A percentile compares a stretch with the other conserved stretches of the same genome.
phyloP scores from a whole-genome alignment of 441 rosid genomes.

The Sinapis alba region DNA sequence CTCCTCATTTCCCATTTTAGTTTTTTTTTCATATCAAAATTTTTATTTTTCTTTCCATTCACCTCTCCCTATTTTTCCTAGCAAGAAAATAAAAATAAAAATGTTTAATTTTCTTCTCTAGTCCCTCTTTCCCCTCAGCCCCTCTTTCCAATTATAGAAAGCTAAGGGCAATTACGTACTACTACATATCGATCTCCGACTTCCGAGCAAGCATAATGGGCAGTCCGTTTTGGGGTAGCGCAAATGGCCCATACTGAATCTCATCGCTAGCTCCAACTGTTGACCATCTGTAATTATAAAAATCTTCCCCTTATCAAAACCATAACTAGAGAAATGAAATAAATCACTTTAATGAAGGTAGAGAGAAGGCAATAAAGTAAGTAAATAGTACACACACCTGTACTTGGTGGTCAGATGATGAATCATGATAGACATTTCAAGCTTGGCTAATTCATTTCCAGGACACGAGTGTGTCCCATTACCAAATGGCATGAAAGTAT shows the following conservation, averaged over 20 bases:
- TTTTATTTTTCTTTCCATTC: neutral
- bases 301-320: conserved; percentile 1
- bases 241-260: conserved; percentile 96
- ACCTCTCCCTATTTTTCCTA: neutral
- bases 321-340: conserved; percentile 2
- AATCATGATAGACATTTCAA: conserved; percentile 79
- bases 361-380: neutral
- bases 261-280: conserved; percentile 64
- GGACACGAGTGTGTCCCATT: conserved; percentile 93
- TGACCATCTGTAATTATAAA: conserved; percentile 62
- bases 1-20: conserved; percentile 24
- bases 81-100: conserved; percentile 21
- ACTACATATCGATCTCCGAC: conserved; percentile 25
- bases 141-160: conserved; percentile 13
- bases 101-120: neutral
- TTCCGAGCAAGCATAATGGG: conserved; percentile 67
- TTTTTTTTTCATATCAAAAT: conserved; percentile 17
- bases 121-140: no score
- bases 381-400: conserved; percentile 61
- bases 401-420: conserved; percentile 94
- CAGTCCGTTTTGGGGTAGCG: conserved; percentile 93
- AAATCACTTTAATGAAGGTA: neutral
- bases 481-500: conserved; percentile 94
- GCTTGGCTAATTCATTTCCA: conserved; percentile 90
- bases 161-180: neutral